These are phyloP conservation scores for Venustampulla echinocandica DNA, from an alignment of 495 filamentous ascomycete species.

Conservation along the genomic window DNA sequence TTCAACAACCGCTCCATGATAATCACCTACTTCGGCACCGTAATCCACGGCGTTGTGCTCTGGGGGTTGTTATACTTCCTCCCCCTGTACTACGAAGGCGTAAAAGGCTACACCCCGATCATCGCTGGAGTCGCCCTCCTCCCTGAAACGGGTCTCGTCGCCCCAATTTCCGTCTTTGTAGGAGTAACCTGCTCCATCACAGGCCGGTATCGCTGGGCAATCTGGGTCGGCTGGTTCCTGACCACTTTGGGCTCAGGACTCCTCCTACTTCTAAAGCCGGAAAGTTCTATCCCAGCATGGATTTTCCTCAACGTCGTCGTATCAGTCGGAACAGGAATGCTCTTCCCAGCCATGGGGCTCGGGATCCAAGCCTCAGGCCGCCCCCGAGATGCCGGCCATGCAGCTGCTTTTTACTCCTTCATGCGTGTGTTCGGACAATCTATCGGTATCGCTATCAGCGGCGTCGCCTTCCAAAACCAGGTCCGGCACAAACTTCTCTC, in stretches of 20 bases:
- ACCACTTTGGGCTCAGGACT: slow-evolving; percentile 39
- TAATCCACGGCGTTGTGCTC: slow-evolving; percentile 42
- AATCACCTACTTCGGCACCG: slow-evolving; percentile 33
- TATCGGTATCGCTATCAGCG: slow-evolving; percentile 42
- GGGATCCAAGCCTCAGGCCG: slow-evolving; percentile 36
- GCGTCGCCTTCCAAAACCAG: slow-evolving; percentile 51
- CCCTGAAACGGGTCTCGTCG: slow-evolving; percentile 41
- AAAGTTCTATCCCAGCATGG: slow-evolving; percentile 38
- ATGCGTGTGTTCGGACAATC: slow-evolving; percentile 48
- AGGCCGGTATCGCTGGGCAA: slow-evolving; percentile 41
- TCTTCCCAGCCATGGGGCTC: slow-evolving; percentile 43
- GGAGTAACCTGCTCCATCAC: slow-evolving; percentile 41
- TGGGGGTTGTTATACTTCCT: slow-evolving; percentile 55
- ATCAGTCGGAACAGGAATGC: slow-evolving; percentile 46
- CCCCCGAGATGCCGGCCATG: slow-evolving; percentile 43
- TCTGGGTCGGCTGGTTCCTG: slow-evolving; percentile 47
- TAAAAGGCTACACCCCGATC: slow-evolving; percentile 48
- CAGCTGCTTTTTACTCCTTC: slow-evolving; percentile 50
- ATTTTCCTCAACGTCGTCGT: slow-evolving; percentile 44
- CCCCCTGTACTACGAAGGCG: slow-evolving; percentile 58
- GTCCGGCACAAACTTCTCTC: slow-evolving; percentile 38
- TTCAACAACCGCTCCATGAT: slow-evolving; percentile 35
- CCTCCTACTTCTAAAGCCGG: slow-evolving; percentile 38
- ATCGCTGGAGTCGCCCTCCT: slow-evolving; percentile 53
- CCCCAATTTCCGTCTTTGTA: slow-evolving; percentile 36